Percentiles rank a stretch among this genome's conserved stretches.
phyloP scores from a whole-genome alignment of 2,329 filamentous ascomycete genomes.

The Bipolaris victoriae region DNA sequence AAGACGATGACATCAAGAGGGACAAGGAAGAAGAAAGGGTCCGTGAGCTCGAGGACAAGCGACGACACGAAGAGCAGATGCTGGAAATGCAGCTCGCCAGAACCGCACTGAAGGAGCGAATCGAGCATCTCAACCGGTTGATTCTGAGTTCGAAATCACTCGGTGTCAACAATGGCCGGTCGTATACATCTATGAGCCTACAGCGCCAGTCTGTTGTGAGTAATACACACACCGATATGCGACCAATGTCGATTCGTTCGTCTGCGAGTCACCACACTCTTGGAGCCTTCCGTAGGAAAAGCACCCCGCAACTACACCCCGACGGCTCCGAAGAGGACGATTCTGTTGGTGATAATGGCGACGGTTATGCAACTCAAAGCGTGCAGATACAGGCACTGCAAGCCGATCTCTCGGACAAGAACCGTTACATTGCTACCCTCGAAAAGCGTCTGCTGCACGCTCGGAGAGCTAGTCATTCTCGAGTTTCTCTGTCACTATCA shows the following conservation, averaged over 20 bases:
- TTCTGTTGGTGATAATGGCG: conserved; percentile 79
- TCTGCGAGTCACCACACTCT: conserved; percentile 50
- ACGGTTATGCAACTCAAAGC: conserved; percentile 79
- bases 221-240: conserved; percentile 45
- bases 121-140: conserved; percentile 92
- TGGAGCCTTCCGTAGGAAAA: conserved; percentile 44
- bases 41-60: conserved; percentile 74
- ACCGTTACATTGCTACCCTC: conserved; percentile 90
- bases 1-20: conserved; percentile 61
- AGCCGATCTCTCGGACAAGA: conserved; percentile 95
- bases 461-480: conserved; percentile 84
- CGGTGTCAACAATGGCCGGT: conserved; percentile 73
- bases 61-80: conserved; percentile 95
- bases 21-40: conserved; percentile 72
- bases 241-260: conserved; percentile 58
- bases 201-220: conserved; percentile 50
- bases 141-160: conserved; percentile 96
- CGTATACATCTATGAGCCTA: conserved; percentile 51
- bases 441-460: conserved; percentile 93
- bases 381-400: conserved; percentile 93
- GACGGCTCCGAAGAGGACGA: conserved; percentile 51
- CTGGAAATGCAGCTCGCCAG: conserved; percentile 97
- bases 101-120: conserved; percentile 94
- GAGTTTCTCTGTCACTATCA: conserved; percentile 77
- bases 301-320: conserved; percentile 30